These are phyloP conservation scores for Podaxis pistillaris DNA, from an alignment of 768 basidiomycete genomes.

Conservation along the genomic window DNA sequence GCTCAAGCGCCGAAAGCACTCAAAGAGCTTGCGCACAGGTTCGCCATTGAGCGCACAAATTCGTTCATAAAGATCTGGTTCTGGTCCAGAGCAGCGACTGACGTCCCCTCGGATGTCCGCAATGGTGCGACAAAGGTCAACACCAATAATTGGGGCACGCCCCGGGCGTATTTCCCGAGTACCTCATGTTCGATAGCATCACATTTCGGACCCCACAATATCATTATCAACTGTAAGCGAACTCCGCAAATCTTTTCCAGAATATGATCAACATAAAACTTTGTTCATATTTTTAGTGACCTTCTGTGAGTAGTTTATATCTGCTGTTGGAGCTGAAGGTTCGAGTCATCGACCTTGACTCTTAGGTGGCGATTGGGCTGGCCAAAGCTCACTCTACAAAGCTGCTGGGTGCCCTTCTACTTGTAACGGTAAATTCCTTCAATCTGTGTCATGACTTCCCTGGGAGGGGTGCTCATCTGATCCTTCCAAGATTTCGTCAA, in stretches of 20 bases:
- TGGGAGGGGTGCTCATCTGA: neutral
- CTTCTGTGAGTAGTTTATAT: slow-evolving; percentile 47
- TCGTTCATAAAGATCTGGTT: slow-evolving; percentile 68
- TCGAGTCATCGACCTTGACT: neutral
- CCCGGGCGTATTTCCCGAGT: slow-evolving; percentile 60
- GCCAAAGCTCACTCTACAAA: slow-evolving; percentile 34
- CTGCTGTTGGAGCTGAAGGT: neutral
- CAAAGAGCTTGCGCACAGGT: slow-evolving; percentile 34
- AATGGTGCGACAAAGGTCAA: slow-evolving; percentile 40
- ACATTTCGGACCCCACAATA: slow-evolving; percentile 56
- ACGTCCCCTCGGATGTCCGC: slow-evolving; percentile 46
- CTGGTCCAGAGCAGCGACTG: slow-evolving; percentile 50
- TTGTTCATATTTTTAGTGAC: slow-evolving; percentile 37
- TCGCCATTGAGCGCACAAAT: slow-evolving; percentile 59
- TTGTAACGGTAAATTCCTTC: slow-evolving; percentile 44
- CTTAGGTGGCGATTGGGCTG: slow-evolving; percentile 60
- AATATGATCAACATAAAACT: neutral
- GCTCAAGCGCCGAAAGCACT: neutral
- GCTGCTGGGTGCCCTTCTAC: slow-evolving; percentile 51
- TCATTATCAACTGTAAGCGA: slow-evolving; percentile 57
- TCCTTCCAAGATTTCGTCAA: slow-evolving; percentile 52
- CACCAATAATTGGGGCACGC: slow-evolving; percentile 58
- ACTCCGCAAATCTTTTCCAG: neutral
- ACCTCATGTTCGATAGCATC: slow-evolving; percentile 53
- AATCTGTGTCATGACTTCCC: neutral